Evolutionary conservation across 441 rosid genomes (phyloP), one percentile per base, ranked within the genome.

Genomic region (Hypseocharis bilobata): DNA sequence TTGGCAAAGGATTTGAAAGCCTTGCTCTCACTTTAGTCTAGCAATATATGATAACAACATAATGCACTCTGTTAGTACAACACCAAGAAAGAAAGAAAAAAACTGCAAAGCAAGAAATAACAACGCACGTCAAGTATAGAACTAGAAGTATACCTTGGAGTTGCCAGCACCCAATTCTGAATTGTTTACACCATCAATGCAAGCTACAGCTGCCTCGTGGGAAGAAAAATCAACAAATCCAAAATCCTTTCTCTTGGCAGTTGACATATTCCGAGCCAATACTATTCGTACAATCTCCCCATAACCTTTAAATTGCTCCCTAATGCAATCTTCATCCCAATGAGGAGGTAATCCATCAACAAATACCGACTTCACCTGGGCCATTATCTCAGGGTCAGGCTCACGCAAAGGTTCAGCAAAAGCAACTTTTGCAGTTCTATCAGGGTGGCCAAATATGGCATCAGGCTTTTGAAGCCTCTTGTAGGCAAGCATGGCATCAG

Each of bases 311-410:
- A 81, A 54, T 38, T 58, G 72, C 28, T 78, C 78, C 77, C 83
- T 82, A 40, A 86, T 74, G 32, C 17, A 72, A 28, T 82, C 83
- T 74, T 86, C 91, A 69, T 78, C 85, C 91, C 91, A 86, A n/a
- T 79, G 72, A 71, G 84, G 81, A 58, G 86, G 88, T 75, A 84
- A 81, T 66, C 86, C 87, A 65, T 86, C 88, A 70, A 86, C 80
- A 78, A 84, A 86, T 58, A 86, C 81, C 0, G 88, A 82, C 67
- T 84, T 86, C 70, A 86, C 91, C 17, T 80, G 77, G 32, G 86
- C 91, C 91, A 86, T 86, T 63, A 86, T 47, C 66, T 79, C 83
- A n/a, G 91, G 91, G 73, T 86, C 88, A 64, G 88, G 86, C 69
- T 86, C 91, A 6, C 79, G 85, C 65, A 82, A 73, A 7, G 88